Base-by-base conservation (phyloP, 805 yeast species). In the Maudiozyma bulderi region DNA sequence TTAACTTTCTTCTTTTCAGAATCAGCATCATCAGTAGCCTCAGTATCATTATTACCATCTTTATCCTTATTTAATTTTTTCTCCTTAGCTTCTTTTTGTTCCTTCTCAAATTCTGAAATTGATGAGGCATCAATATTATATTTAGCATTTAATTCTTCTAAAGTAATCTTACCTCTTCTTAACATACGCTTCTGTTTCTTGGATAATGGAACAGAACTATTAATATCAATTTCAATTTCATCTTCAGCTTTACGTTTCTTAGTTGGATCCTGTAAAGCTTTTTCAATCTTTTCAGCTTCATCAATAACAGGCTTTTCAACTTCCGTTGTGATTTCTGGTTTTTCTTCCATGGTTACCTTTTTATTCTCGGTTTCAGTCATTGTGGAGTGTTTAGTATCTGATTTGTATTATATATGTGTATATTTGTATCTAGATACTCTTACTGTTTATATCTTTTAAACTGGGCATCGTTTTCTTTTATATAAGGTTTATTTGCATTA, bases 181-280 rank as follows among this genome's bases (percentile, higher is more conserved):
- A 85, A 69, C 56, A 82, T 70, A 70, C 98, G 84, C 59, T 84
- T 84, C 67, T 91, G 96, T 66, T 93, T 91, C 66, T 87, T 90
- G 10, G 96, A 89, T 45, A 90, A 71, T 1, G 99, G 97, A 11
- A 84, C 77, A 6, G 87, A 81, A 44, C 80, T 84, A 28, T 71
- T 69, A 47, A 85, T 69, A 60, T 84, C 85, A 52, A 85, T 84
- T 55, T 80, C 86, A 46, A 85, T 74, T 60, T 82, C 87, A 53
- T 72, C 74, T 14, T 71, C 73, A 43, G 69, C 69, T 54, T 57
- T 60, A 56, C 65, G 67, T 56, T 61, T 66, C 59, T 59, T 65
- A 37, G 67, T 61, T 49, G 67, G 69, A 42, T 69, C 68, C 46
- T 40, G 37, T 32, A 66, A 52, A 40, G 68, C 69, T 48, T 63